phyloP scores from a whole-genome alignment of 768 basidiomycete species.

The Lanmaoa rubissima region DNA sequence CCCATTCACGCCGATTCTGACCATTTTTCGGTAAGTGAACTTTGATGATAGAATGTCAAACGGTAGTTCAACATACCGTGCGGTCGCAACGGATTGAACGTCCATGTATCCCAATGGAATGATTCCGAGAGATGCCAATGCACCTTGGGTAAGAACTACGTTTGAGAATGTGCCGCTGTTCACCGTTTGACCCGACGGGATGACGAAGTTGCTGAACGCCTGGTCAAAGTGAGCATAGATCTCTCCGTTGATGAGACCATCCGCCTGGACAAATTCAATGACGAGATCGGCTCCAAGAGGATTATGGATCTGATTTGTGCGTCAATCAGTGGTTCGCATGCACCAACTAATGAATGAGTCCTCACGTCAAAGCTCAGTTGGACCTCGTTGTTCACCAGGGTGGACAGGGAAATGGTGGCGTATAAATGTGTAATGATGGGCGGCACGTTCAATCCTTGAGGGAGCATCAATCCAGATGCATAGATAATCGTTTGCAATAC shows the following conservation, averaged over 20 bases:
- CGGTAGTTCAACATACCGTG: slow-evolving; percentile 24
- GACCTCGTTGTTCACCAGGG: slow-evolving; percentile 50
- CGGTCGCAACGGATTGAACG: slow-evolving; percentile 47
- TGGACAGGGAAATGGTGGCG: slow-evolving; percentile 50
- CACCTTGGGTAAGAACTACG: slow-evolving; percentile 60
- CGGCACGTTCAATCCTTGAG: slow-evolving; percentile 46
- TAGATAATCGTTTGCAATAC: not conserved
- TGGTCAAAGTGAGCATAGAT: slow-evolving; percentile 60
- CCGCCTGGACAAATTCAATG: slow-evolving; percentile 56
- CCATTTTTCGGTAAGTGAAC: not conserved
- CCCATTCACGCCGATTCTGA: slow-evolving; percentile 48
- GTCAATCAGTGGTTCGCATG: not conserved
- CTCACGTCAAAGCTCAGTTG: slow-evolving; percentile 57
- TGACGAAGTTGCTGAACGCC: slow-evolving; percentile 51
- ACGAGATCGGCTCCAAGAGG: slow-evolving; percentile 57
- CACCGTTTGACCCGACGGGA: slow-evolving; percentile 56
- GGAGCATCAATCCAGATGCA: not conserved
- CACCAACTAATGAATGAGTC: not conserved
- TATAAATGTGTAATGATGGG: slow-evolving; percentile 56
- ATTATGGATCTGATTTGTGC: slow-evolving; percentile 44
- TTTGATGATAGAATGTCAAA: not conserved
- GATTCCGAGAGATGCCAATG: slow-evolving; percentile 53
- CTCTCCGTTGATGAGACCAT: slow-evolving; percentile 48
- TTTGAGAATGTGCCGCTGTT: slow-evolving; percentile 59
- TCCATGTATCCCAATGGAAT: slow-evolving; percentile 56